These are phyloP conservation scores for Chlorella sp. DNA, from an alignment of 139 green algal genomes.

Conservation along the genomic window DNA sequence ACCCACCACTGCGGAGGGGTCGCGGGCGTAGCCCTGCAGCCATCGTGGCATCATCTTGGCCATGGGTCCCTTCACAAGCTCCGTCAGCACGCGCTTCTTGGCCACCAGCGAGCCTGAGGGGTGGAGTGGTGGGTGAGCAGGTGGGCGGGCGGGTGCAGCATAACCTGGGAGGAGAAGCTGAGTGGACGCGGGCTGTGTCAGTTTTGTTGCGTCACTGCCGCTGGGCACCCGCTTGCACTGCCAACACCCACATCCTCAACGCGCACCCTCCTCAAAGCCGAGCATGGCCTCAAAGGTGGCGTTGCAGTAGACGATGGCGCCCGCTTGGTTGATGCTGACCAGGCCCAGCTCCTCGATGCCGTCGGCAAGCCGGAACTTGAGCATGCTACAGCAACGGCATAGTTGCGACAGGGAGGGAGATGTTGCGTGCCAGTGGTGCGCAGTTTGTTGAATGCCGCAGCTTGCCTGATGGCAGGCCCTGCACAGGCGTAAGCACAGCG, in stretches of 20 bases:
- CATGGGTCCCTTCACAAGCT: not conserved
- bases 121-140: no score
- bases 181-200: no score
- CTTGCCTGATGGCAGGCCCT: no score
- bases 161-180: not conserved
- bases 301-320: not conserved
- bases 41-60: conserved; percentile 1
- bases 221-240: no score
- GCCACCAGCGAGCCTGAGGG: not conserved
- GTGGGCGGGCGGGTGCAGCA: not conserved
- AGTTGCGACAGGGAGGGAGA: no score
- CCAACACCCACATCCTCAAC: not conserved
- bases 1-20: not conserved
- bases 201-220: no score
- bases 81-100: not conserved
- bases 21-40: conserved; percentile 4
- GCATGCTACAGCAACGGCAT: no score
- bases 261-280: not conserved
- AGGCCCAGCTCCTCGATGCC: not conserved
- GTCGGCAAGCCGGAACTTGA: conserved; percentile 1
- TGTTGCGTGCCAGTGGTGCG: no score
- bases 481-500: no score
- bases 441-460: no score
- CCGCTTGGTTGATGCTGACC: not conserved
- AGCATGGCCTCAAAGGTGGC: not conserved